A percentile compares a stretch with the other conserved stretches of the same genome.
phyloP scores from a whole-genome alignment of 306 rosid species.

The Dryas octopetala region DNA sequence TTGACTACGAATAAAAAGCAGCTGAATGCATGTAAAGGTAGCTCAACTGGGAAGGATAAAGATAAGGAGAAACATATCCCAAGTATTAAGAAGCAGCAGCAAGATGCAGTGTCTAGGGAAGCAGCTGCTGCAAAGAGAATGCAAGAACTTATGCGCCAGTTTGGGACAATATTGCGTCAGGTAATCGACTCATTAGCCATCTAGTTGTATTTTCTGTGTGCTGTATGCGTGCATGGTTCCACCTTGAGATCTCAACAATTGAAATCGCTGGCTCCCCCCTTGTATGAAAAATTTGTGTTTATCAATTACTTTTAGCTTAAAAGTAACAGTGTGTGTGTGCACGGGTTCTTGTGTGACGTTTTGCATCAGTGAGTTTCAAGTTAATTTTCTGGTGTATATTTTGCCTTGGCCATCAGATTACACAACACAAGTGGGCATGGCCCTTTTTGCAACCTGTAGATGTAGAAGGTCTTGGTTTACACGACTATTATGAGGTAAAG shows the following conservation, averaged over 20 bases:
- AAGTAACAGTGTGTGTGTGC: neutral
- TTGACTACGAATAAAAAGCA: constrained; percentile 41
- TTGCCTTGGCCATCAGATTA: constrained; percentile 55
- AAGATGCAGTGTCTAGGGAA: constrained; percentile 73
- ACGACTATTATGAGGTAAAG: constrained; percentile 84
- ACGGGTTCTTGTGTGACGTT: neutral
- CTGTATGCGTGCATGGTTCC: neutral
- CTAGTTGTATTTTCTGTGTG: constrained; percentile 7
- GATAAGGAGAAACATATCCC: constrained; percentile 67
- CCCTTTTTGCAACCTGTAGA: constrained; percentile 97
- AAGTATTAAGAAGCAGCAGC: constrained; percentile 75
- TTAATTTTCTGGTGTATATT: constrained; percentile 20
- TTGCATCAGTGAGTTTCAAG: neutral
- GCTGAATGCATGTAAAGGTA: constrained; percentile 45
- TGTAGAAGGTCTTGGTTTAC: constrained; percentile 83
- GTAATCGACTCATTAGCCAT: constrained; percentile 30
- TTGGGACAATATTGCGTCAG: constrained; percentile 83
- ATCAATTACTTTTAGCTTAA: neutral
- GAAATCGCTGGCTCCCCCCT: neutral
- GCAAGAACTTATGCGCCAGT: constrained; percentile 90
- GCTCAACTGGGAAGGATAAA: constrained; percentile 57
- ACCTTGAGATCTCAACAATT: constrained; percentile 1
- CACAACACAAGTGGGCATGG: constrained; percentile 88
- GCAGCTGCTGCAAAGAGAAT: constrained; percentile 82
- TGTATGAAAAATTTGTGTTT: neutral